Evolutionary conservation across 148 eudicot genomes (phyloP).

Genomic region (Rhododendron ferrugineum): DNA sequence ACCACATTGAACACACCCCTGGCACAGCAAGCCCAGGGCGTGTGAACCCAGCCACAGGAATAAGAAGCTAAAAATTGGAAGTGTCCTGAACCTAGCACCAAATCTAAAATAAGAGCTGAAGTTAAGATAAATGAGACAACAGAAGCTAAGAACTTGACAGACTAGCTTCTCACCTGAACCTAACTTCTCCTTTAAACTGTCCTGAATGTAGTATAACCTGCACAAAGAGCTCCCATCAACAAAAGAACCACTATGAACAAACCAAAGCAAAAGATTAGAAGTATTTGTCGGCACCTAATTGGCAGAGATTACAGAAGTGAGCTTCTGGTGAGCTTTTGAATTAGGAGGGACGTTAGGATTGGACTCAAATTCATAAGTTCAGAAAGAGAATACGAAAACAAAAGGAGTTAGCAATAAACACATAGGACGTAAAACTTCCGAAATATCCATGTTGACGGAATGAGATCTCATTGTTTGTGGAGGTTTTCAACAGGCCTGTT

Average conservation of each 20-base stretch:
- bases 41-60: neutral
- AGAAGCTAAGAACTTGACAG: neutral
- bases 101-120: neutral
- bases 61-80: neutral
- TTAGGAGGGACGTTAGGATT: neutral
- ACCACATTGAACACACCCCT: neutral
- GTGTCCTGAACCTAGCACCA: neutral
- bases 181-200: conserved; percentile 85
- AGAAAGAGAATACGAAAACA: neutral
- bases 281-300: neutral
- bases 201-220: conserved; percentile 69
- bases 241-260: neutral
- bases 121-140: neutral
- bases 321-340: neutral
- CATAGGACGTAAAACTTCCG: neutral
- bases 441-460: neutral
- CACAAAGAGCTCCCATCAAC: conserved; percentile 11
- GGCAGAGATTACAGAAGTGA: neutral
- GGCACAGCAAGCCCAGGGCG: neutral
- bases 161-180: conserved; percentile 57
- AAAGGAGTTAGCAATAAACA: neutral
- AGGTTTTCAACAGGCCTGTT: neutral
- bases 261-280: neutral
- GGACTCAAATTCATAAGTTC: neutral
- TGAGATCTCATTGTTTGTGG: neutral